Evolutionary conservation across 73 alveolate species (phyloP).

Genomic region (Blepharisma stoltei): DNA sequence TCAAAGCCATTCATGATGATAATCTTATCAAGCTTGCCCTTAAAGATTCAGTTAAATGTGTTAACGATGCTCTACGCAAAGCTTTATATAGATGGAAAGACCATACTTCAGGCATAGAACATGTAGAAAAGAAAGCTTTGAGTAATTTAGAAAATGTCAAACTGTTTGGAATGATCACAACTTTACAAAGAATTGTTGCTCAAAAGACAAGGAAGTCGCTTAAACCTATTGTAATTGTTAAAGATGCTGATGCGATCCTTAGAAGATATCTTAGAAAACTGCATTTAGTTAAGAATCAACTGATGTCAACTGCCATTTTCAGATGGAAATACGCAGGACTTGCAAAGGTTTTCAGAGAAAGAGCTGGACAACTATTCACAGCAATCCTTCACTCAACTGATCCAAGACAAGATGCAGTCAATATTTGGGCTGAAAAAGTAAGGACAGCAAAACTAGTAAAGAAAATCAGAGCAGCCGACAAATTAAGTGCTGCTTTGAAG

Average conservation of each 20-base stretch:
- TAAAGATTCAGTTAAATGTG: not conserved
- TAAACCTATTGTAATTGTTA: not conserved
- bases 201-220: not conserved
- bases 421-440: not conserved
- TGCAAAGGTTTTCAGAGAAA: not conserved
- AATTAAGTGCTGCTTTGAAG: not conserved
- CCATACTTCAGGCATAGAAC: too few species aligned
- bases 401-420: not conserved
- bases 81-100: not conserved
- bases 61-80: not conserved
- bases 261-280: constrained; percentile 20
- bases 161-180: constrained; percentile 7
- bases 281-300: not conserved
- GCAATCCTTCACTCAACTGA: not conserved
- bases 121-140: too few species aligned
- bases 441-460: not conserved
- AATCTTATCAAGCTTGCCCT: not conserved
- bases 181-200: not conserved
- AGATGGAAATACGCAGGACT: constrained; percentile 19
- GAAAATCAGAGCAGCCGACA: not conserved
- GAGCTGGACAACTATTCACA: not conserved
- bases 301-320: not conserved
- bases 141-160: not conserved
- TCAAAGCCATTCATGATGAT: too few species aligned
- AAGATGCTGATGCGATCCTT: constrained; percentile 1